Evolutionary conservation across 139 green algal genomes (phyloP), one percentile per base, ranked within the genome.

Genomic region (Bryopsis sp.): DNA sequence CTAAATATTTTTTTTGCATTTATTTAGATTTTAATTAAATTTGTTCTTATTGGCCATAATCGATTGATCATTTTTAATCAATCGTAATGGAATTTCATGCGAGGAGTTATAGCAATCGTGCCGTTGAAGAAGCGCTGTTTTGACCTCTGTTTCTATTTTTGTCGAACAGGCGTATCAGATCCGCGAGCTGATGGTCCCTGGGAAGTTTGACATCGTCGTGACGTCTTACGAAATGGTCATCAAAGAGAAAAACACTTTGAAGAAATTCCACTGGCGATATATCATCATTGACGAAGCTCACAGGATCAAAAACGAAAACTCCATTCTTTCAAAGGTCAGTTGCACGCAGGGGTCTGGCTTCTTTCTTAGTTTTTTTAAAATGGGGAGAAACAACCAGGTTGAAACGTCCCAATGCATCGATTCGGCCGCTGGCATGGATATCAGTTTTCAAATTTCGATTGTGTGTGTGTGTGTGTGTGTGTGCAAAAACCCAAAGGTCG

Each of bases 241-340:
- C 88, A 98, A 97, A 80, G 94, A 99, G 83, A 97, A 96, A 81
- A 90, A 86, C 70, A 77, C 89, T 72, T 92, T 97, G 78, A 89
- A 88, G 71, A 86, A 86, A 63, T 96, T 96, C 80, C 85, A 94
- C 83, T 99, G 90, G 92, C 81, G 91, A 57, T 99, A 99, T 83
- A 91, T 99, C 79, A 96, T 99, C 84, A 98, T 99, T 60, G 94
- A 98, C 71, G 95, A 99, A 76, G 95, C 95, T 46, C 95, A 99
- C 73, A 85, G 95, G 69, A 97, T 99, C 81, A 99, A 99, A 83
- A 98, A 99, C 74, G 93, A 97, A 70, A 98, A 99, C 78, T 93
- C 81, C 31, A 81, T 91, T 7, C 86, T 99, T 1, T 92, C 83
- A 35, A 82, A 78, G 80, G 88, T 91, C 66, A n/a, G n/a, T n/a